Evolutionary conservation across 2,329 filamentous ascomycete genomes (phyloP).

Genomic region (Tolypocladium cylindrosporum): DNA sequence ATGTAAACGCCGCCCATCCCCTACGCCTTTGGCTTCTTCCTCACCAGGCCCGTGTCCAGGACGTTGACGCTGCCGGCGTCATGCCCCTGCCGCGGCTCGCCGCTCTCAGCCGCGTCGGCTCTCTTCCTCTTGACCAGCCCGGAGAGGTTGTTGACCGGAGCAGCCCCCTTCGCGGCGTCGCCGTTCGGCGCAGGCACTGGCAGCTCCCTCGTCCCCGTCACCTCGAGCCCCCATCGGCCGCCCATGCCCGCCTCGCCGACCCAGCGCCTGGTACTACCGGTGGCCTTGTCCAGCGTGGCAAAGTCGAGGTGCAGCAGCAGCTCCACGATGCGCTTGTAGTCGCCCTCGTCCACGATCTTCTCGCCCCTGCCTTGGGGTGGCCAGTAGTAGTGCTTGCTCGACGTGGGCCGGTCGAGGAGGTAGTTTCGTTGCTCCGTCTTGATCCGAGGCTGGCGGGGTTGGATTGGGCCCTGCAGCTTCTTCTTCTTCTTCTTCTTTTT

Average conservation of each 20-base stretch:
- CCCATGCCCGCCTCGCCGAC: constrained; percentile 52
- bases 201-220: constrained; percentile 33
- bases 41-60: constrained; percentile 34
- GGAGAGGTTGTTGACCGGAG: constrained; percentile 35
- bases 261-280: constrained; percentile 60
- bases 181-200: constrained; percentile 5
- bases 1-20: background rate
- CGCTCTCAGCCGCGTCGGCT: constrained; percentile 13
- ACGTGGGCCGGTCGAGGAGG: constrained; percentile 36
- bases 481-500: constrained; percentile 25
- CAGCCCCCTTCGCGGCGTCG: constrained; percentile 4
- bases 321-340: constrained; percentile 59
- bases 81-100: constrained; percentile 4
- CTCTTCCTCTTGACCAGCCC: constrained; percentile 39
- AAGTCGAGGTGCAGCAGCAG: constrained; percentile 68
- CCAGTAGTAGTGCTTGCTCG: constrained; percentile 58
- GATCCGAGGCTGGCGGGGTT: constrained; percentile 52
- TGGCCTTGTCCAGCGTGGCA: constrained; percentile 50
- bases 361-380: constrained; percentile 50
- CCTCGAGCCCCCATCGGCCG: constrained; percentile 38
- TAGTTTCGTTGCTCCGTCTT: constrained; percentile 48
- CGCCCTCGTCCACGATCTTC: constrained; percentile 50
- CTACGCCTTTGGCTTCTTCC: constrained; percentile 43
- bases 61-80: constrained; percentile 29
- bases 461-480: constrained; percentile 48